Percentiles rank a stretch among this genome's conserved stretches.
These are phyloP conservation scores for Rhynchosporium agropyri DNA, from an alignment of 2,329 filamentous ascomycete species.

Conservation along the genomic window DNA sequence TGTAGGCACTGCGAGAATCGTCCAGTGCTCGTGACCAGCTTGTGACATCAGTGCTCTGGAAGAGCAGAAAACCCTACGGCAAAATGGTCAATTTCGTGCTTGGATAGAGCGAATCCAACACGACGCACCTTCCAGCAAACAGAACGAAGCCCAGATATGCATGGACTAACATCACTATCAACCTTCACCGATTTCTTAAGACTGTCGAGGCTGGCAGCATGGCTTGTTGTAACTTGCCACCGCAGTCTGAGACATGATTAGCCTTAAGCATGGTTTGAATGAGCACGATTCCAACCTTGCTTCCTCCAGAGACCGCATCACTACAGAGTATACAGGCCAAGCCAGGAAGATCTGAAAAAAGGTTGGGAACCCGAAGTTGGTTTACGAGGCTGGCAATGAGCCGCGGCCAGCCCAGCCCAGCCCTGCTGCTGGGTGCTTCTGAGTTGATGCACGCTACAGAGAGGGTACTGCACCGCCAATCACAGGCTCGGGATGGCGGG, in stretches of 20 bases:
- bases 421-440: conserved; percentile 2
- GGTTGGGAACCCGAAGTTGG: neutral
- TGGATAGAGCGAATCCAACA: conserved; percentile 8
- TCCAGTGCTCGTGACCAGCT: conserved; percentile 70
- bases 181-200: conserved; percentile 66
- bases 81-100: conserved; percentile 10
- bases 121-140: conserved; percentile 82
- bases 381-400: conserved; percentile 12
- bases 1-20: conserved; percentile 74
- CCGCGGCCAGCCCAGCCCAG: conserved; percentile 7
- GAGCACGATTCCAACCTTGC: conserved; percentile 48
- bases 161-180: conserved; percentile 62
- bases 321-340: conserved; percentile 26
- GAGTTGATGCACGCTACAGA: conserved; percentile 1
- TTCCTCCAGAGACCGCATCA: conserved; percentile 58
- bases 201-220: conserved; percentile 60
- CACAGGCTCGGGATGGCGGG: neutral
- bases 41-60: conserved; percentile 63
- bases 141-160: conserved; percentile 75
- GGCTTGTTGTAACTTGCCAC: conserved; percentile 67
- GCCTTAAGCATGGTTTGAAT: conserved; percentile 25
- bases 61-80: conserved; percentile 75
- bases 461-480: neutral
- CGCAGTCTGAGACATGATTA: conserved; percentile 55
- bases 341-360: neutral